A percentile compares a stretch with the other conserved stretches of the same genome.
Evolutionary conservation across 768 basidiomycete species (phyloP).

Genomic region (Candolleomyces eurysporus): DNA sequence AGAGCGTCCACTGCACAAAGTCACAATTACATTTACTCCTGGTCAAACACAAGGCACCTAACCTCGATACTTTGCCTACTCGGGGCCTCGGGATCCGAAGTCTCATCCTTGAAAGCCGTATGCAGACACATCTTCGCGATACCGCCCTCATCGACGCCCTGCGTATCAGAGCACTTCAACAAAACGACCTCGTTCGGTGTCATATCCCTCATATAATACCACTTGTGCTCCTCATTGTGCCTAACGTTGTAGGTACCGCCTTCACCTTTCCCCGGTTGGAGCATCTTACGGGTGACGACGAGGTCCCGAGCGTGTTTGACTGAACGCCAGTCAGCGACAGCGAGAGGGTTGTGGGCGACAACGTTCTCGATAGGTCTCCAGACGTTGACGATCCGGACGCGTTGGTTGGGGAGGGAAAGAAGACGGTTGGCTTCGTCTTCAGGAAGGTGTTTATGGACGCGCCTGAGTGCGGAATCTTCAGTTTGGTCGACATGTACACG

Average conservation of each 20-base stretch:
- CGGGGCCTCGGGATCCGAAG: too few relatives aligned
- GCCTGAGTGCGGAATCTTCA: constrained; percentile 26
- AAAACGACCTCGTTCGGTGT: constrained; percentile 47
- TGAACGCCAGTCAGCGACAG: constrained; percentile 38
- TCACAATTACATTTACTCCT: too few relatives aligned
- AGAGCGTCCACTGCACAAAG: too few relatives aligned
- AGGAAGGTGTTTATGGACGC: constrained; percentile 41
- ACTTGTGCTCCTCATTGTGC: constrained; percentile 45
- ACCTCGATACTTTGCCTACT: constrained; percentile 3
- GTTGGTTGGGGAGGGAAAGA: constrained; percentile 22
- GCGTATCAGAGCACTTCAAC: constrained; percentile 44
- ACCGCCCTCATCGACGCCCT: too few relatives aligned
- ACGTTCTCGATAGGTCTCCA: constrained; percentile 43
- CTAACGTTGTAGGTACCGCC: constrained; percentile 50
- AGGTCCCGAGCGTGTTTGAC: constrained; percentile 40
- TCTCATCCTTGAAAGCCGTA: too few relatives aligned
- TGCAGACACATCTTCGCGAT: too few relatives aligned
- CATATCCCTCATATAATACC: constrained; percentile 49
- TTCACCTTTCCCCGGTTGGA: constrained; percentile 47
- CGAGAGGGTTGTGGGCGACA: constrained; percentile 38
- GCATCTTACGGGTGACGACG: constrained; percentile 26
- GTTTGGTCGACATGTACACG: constrained; percentile 39
- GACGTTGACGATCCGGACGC: constrained; percentile 48
- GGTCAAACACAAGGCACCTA: too few relatives aligned
- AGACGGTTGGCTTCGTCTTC: constrained; percentile 32